Evolutionary conservation across 257 asterid species (phyloP).

Genomic region (Ballota nigra): DNA sequence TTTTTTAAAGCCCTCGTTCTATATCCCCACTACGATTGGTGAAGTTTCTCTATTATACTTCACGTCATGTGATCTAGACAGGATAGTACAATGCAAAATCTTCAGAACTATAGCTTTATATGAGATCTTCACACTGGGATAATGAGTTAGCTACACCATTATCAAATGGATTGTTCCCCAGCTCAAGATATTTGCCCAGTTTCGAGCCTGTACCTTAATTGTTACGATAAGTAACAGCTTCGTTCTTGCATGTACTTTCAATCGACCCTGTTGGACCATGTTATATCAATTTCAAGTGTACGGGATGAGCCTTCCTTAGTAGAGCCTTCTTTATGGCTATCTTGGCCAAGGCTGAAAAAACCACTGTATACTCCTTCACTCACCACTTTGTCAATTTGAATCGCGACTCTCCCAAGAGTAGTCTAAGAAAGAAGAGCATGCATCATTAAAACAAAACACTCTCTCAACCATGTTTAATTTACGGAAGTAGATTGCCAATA

Average conservation of each 20-base stretch:
- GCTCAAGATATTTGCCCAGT: conserved; percentile 8
- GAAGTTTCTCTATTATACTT: conserved; percentile 18
- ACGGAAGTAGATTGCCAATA: conserved; percentile 10
- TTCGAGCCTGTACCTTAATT: conserved; percentile 15
- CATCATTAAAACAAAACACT: conserved; percentile 13
- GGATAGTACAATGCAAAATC: neutral
- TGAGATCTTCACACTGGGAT: conserved; percentile 21
- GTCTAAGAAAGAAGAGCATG: conserved; percentile 43
- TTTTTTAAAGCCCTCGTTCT: neutral
- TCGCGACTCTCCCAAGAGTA: conserved; percentile 62
- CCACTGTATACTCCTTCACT: conserved; percentile 73
- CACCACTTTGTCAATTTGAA: conserved; percentile 77
- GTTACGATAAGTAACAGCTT: conserved; percentile 12
- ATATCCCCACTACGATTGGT: conserved; percentile 9
- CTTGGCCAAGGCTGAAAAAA: conserved; percentile 54
- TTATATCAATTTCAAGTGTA: conserved; percentile 67
- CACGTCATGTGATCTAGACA: conserved; percentile 8
- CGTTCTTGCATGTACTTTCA: conserved; percentile 29
- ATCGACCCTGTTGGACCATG: conserved; percentile 60
- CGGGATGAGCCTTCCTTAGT: conserved; percentile 53
- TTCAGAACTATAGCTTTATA: conserved; percentile 18
- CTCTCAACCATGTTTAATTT: neutral
- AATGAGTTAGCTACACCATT: conserved; percentile 9
- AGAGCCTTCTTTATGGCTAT: conserved; percentile 20
- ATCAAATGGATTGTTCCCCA: neutral